Evolutionary conservation across 345 rosid genomes (phyloP), one percentile per base, ranked within the genome.

Genomic region (Noccaea bulbosa): DNA sequence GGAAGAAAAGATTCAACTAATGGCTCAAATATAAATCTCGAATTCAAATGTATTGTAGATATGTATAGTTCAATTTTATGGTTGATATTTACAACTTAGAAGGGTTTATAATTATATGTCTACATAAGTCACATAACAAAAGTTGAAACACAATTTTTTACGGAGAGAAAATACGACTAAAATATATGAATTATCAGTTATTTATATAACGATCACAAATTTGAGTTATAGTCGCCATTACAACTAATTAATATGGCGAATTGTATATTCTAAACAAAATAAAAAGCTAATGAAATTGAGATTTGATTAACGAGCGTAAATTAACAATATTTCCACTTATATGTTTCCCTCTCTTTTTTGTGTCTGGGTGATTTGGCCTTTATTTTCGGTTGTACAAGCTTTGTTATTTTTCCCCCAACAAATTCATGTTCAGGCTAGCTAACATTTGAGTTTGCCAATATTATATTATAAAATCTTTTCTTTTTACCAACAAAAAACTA

Each of bases 401-500:
- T 41, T 65, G 30, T 41, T 74, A 59, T 4, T 11, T 6, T 59
- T 4, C 17, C 11, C 44, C 63, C 34, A 68, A 61, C 62, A 53
- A 52, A 52, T 45, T 48, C 16, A 68, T 27, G 73, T 53, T 48
- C 16, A 68, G 16, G 73, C 53, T 68, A 62, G 73, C 53, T 68
- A 62, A 67, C 56, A 50, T 41, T 55, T 58, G 67, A 51, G 67
- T 41, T 40, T 14, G 57, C 37, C 34, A 74, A 8, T 43, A 5
- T 43, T 40, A 50, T 58, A 60, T 50, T 11, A 44, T 15, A 67
- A 51, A 67, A 51, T 52, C 1, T 16, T 60, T 52, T 61, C 64
- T 53, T 67, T 75, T 75, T 47, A 75, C 74, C 70, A 75, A 47
- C 69, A 39, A 61, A 52, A 75, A 68, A 62, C 65, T 49, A 74